Evolutionary conservation across 495 filamentous ascomycete species (phyloP), one percentile per base, ranked within the genome.

Genomic region (Tuber umbilicatum): DNA sequence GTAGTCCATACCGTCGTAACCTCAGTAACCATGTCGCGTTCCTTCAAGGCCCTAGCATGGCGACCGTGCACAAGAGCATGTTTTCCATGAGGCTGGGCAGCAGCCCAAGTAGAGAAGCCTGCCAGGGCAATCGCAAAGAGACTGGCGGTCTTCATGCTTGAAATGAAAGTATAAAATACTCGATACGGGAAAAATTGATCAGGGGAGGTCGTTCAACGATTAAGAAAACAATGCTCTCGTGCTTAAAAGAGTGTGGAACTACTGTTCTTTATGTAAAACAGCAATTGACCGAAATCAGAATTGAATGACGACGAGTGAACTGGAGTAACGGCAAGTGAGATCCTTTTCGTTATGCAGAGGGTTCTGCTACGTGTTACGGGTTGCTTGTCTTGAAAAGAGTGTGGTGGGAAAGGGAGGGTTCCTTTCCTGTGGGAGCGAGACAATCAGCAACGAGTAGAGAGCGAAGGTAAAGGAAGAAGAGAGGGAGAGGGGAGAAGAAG

Each of bases 101-200:
- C 68, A 47, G 76, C 69, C 38, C 74, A 27, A 70, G 75, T 60
- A 19, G 69, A 21, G 41, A 78, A 78, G 42, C 71, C 79, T 31
- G 79, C 73, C 10, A 81, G 70, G 38, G 79, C 79, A 40, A 81
- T 74, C n/a, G 70, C 64, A 40, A 78, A 72, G 40, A 81, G 79
- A 67, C 70, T 75, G 17, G 75, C 27, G 73, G 72, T 39, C 69
- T 74, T 69, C 76, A 81, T 81, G 47, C 27, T 76, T 69, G 68
- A 38, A 70, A 43, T 71, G 37, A 70, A 17, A 17, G 27, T 64
- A 64, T 35, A 31, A 4, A 23, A 31, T 5, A 35, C n/a, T 5
- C 3, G 3, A 6, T 17, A 27, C 2, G 1, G 55, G 5, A 64
- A 35, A 27, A 10, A 17, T 55, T 17, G 3, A 35, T 74, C 31